Evolutionary conservation across 306 rosid species (phyloP), one percentile per base, ranked within the genome.

Genomic region (Geum urbanum): DNA sequence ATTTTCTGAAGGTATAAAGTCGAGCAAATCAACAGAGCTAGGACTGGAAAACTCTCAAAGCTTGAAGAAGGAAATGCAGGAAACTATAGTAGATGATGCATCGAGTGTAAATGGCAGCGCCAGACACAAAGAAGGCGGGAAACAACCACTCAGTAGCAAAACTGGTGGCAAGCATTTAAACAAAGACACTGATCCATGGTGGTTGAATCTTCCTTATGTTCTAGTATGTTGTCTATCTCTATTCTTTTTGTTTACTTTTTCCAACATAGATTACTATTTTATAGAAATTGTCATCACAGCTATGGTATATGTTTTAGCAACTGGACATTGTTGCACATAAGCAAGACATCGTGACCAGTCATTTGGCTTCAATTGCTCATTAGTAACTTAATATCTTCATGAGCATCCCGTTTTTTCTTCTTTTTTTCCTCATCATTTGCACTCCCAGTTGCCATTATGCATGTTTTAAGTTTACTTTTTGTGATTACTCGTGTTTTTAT

Each of bases 151-250:
- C 32, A 83, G 75, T 53, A 63, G 54, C 53, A 74, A 72, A 40
- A 66, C 63, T 65, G 40, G 73, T 63, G 74, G 46, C 63, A 80
- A 80, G 72, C 81, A 70, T 78, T 72, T 83, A 67, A 78, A 80
- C 19, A 40, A 61, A 27, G 79, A 55, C 57, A 77, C 77, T 56
- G 90, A 78, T 82, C 60, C 65, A 39, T 88, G 97, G 97, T 90
- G 96, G 98, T 74, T 53, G 83, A 82, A 79, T 19, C 96, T 94
- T 73, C 89, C 84, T 74, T 87, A 82, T 76, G 97, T 88, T 84
- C 84, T 90, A n/a, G 98, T 94, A 81, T 32, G 96, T 84, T 13
- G 27, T 44, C 35, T 5, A 39, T 50, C 67, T 53, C n/a, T 37
- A 4, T 9, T 45, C 49, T 61, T 62, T 24, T 50, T 44, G 10